Evolutionary conservation across 1,139 yeast species (phyloP).

Genomic region (Suhomyces coccinellae): DNA sequence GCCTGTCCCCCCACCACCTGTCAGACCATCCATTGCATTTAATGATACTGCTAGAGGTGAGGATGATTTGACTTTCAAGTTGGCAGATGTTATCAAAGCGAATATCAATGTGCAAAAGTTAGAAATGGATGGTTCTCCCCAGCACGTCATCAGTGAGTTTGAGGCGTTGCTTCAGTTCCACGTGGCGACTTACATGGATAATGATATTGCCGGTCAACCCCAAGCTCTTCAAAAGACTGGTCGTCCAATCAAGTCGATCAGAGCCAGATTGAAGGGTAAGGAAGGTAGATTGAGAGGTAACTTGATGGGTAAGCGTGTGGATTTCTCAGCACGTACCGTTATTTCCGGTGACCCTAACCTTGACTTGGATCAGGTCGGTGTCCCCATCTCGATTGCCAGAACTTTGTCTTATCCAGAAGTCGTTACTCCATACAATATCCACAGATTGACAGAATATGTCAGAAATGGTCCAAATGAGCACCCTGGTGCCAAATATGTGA

Average conservation of each 20-base stretch:
- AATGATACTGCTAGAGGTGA: conserved; percentile 99
- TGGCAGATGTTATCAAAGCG: conserved; percentile 95
- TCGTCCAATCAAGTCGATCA: conserved; percentile 95
- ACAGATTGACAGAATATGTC: conserved; percentile 85
- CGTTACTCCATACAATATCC: conserved; percentile 96
- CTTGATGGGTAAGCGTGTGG: conserved; percentile 99
- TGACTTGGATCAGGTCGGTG: conserved; percentile 98
- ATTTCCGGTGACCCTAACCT: conserved; percentile 99
- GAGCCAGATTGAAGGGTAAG: conserved; percentile 98
- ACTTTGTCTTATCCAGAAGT: conserved; percentile 95
- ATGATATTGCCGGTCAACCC: conserved; percentile 99
- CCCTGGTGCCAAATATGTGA: conserved; percentile 98
- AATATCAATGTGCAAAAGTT: conserved; percentile 93
- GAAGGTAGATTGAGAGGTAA: conserved; percentile 99
- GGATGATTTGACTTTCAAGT: conserved; percentile 96
- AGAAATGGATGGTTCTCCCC: conserved; percentile 98
- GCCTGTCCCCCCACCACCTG: conserved; percentile 99
- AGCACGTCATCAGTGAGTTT: conserved; percentile 94
- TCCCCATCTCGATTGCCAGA: conserved; percentile 93
- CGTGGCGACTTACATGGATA: conserved; percentile 99
- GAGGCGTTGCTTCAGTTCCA: conserved; percentile 95
- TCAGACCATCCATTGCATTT: conserved; percentile 96
- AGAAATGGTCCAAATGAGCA: conserved; percentile 99
- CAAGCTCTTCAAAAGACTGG: conserved; percentile 99
- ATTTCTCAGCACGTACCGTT: conserved; percentile 98